phyloP scores from a whole-genome alignment of 495 filamentous ascomycete species.

The Lineolata rhizophorae region DNA sequence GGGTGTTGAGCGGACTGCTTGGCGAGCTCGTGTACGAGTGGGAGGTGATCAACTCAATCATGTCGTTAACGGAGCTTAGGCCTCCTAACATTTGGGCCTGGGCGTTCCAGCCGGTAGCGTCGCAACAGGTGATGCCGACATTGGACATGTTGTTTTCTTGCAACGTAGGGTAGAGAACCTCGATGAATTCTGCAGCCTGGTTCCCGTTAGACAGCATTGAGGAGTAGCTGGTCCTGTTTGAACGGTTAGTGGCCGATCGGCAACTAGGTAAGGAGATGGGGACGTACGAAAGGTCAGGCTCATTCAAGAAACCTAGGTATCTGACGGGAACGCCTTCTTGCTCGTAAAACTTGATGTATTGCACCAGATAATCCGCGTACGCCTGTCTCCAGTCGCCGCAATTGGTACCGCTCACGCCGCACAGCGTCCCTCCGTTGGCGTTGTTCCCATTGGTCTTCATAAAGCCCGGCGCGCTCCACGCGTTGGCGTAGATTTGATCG shows the following conservation, averaged over 20 bases:
- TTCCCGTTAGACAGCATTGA: slow-evolving; percentile 24
- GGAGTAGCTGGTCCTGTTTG: too few relatives aligned
- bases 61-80: slow-evolving; percentile 18
- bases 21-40: too few relatives aligned
- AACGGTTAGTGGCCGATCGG: background rate
- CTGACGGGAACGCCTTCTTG: slow-evolving; percentile 5
- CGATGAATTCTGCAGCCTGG: slow-evolving; percentile 29
- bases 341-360: slow-evolving; percentile 10
- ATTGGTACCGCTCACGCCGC: slow-evolving; percentile 5
- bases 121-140: slow-evolving; percentile 26
- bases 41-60: slow-evolving; percentile 23
- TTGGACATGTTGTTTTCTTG: slow-evolving; percentile 14
- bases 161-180: slow-evolving; percentile 22
- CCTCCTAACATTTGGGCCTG: too few relatives aligned
- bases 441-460: slow-evolving; percentile 11
- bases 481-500: slow-evolving; percentile 8
- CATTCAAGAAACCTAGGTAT: slow-evolving; percentile 10
- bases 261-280: too few relatives aligned
- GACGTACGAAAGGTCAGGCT: too few relatives aligned
- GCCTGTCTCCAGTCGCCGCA: slow-evolving; percentile 12
- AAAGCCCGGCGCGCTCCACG: slow-evolving; percentile 9
- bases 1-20: too few relatives aligned
- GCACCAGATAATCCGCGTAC: slow-evolving; percentile 10
- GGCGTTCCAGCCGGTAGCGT: slow-evolving; percentile 31
- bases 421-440: slow-evolving; percentile 7